Conservation (phyloP, 768 basidiomycete species). For the Mycena albidolilacea region DNA sequence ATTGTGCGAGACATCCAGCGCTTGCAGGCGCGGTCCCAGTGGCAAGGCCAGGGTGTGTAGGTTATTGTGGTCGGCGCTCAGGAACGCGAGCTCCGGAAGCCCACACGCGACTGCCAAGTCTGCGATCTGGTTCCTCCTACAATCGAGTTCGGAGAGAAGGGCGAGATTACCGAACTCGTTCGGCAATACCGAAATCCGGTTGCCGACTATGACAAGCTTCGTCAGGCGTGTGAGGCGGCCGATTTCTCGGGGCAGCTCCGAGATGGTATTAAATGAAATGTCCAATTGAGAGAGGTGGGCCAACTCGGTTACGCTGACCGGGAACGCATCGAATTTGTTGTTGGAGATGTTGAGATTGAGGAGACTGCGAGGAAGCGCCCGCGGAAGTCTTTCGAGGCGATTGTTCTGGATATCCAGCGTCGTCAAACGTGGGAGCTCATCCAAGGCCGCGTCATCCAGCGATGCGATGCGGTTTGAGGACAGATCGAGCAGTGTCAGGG, state of each 20-base stretch:
- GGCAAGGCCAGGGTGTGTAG: slow-evolving; percentile 86
- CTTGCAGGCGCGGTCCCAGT: slow-evolving; percentile 74
- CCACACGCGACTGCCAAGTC: slow-evolving; percentile 80
- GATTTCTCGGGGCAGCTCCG: slow-evolving; percentile 84
- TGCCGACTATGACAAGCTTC: slow-evolving; percentile 84
- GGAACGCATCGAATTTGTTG: slow-evolving; percentile 89
- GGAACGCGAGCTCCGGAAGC: slow-evolving; percentile 75
- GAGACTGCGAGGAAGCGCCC: slow-evolving; percentile 83
- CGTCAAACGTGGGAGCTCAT: slow-evolving; percentile 78
- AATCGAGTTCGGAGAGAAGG: slow-evolving; percentile 83
- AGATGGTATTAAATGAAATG: slow-evolving; percentile 93
- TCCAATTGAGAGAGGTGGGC: slow-evolving; percentile 83
- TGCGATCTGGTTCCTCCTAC: slow-evolving; percentile 85
- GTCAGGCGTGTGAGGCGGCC: slow-evolving; percentile 78
- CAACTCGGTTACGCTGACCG: slow-evolving; percentile 80
- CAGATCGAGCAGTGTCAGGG: slow-evolving; percentile 87
- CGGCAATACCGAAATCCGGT: slow-evolving; percentile 82
- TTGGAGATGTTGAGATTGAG: slow-evolving; percentile 93
- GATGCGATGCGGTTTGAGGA: slow-evolving; percentile 93
- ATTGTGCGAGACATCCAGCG: slow-evolving; percentile 87
- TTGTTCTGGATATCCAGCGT: slow-evolving; percentile 90
- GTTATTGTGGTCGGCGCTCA: slow-evolving; percentile 88
- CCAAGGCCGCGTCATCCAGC: slow-evolving; percentile 87
- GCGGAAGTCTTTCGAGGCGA: slow-evolving; percentile 87
- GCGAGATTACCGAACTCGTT: slow-evolving; percentile 67